phyloP scores from a whole-genome alignment of 176 grass and related monocot genomes.

The sorghum (Sorghum bicolor) region DNA sequence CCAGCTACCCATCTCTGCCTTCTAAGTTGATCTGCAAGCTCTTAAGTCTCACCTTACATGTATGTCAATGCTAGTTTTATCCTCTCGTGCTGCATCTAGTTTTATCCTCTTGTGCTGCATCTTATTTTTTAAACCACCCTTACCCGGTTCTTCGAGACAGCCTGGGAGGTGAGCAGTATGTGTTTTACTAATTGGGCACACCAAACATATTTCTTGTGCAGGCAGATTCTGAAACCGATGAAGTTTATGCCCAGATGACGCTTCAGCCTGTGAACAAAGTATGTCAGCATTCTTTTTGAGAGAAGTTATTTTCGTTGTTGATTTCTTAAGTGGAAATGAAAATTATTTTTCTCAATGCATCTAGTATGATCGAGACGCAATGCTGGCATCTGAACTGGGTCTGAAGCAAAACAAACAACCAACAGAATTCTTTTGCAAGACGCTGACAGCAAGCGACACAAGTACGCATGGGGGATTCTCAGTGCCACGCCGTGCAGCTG shows the following conservation, averaged over 20 bases:
- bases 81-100: no score
- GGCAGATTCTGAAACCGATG: slow-evolving; percentile 97
- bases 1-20: slow-evolving; percentile 86
- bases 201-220: slow-evolving; percentile 32
- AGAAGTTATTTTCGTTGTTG: not conserved
- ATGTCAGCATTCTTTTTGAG: slow-evolving; percentile 3
- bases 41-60: slow-evolving; percentile 84
- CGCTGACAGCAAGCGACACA: slow-evolving; percentile 86
- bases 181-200: not conserved
- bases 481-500: slow-evolving; percentile 87
- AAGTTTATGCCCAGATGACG: slow-evolving; percentile 98
- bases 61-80: slow-evolving; percentile 22
- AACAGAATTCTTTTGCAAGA: slow-evolving; percentile 95
- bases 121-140: not conserved
- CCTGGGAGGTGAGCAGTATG: not conserved
- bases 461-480: slow-evolving; percentile 98
- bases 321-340: slow-evolving; percentile 1
- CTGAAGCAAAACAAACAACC: slow-evolving; percentile 98
- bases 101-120: not conserved
- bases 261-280: slow-evolving; percentile 99
- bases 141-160: not conserved
- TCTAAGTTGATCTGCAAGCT: slow-evolving; percentile 94
- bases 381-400: slow-evolving; percentile 89
- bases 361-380: slow-evolving; percentile 95
- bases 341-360: slow-evolving; percentile 18